Evolutionary conservation across 2,329 filamentous ascomycete species (phyloP), one percentile per base, ranked within the genome.

Genomic region (Xenoacremonium recifei): DNA sequence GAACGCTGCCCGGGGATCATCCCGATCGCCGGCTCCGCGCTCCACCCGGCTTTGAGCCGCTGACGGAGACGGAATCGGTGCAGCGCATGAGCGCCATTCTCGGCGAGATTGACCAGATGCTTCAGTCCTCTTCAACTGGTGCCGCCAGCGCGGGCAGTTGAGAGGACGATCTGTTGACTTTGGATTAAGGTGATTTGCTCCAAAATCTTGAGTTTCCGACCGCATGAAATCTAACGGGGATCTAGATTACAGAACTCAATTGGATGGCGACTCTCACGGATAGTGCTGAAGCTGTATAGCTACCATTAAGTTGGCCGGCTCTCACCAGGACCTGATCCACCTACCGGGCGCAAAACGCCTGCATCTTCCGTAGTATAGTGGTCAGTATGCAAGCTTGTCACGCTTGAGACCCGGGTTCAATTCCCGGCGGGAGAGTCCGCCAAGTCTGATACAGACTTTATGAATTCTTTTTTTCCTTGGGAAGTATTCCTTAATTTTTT

Each of bases 81-180:
- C 37, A 20, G 5, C 49, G 49, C 17, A 48, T 51, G 41, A 9
- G 10, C 20, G 32, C 40, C 3, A 49, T 51, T 16, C 27, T 51
- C 6, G n/a, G 15, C 16, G 30, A 40, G 5, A 35, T 51, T 16
- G 47, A 50, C 5, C 19, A 29, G 12, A 29, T 44, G 17, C 34
- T 48, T 3, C 30, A 27, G 16, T 42, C 41, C 25, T 17, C 35
- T 29, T 32, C 37, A 3, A 11, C 6, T 21, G 5, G 35, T 21
- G 35, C 15, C 13, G 12, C 16, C 6, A 18, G 12, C 15, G 11
- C 21, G 16, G 20, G 15, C n/a, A 18, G 7, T 27, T 9, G 13
- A 16, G 13, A n/a, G 6, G 32, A 9, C n/a, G n/a, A n/a, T n/a
- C n/a, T n/a, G n/a, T n/a, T n/a, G n/a, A n/a, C n/a, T n/a, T n/a